A percentile compares a stretch with the other conserved stretches of the same genome.
Evolutionary conservation across 352 stramenopile genomes (phyloP).

Genomic region (Stramenopiles sp.): DNA sequence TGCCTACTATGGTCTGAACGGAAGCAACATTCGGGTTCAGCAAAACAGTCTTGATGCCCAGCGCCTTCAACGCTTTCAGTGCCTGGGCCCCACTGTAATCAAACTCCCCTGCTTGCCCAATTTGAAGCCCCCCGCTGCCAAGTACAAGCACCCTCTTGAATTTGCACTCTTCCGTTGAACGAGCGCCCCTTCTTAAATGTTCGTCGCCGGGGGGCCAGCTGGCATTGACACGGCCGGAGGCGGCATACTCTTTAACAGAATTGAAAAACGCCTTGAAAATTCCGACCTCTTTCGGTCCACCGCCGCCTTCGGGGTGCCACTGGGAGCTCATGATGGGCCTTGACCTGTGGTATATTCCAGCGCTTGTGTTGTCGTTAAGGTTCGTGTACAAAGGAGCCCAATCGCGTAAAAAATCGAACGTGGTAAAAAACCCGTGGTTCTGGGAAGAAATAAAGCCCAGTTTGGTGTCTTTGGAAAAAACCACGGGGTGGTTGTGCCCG

Average conservation of each 20-base stretch:
- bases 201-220: conserved; percentile 13
- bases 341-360: conserved; percentile 53
- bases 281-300: conserved; percentile 79
- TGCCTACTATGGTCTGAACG: conserved; percentile 92
- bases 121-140: conserved; percentile 84
- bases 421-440: conserved; percentile 93
- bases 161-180: too few species aligned
- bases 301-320: conserved; percentile 92
- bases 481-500: conserved; percentile 89
- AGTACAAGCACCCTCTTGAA: conserved; percentile 91
- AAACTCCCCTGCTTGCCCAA: conserved; percentile 95
- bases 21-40: conserved; percentile 99
- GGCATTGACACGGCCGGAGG: conserved; percentile 15
- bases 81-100: conserved; percentile 93
- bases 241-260: conserved; percentile 30
- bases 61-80: conserved; percentile 95
- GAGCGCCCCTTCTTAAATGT: neutral
- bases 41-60: conserved; percentile 87
- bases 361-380: conserved; percentile 93
- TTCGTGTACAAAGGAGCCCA: conserved; percentile 96
- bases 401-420: conserved; percentile 66
- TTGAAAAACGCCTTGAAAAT: conserved; percentile 96
- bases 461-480: conserved; percentile 83
- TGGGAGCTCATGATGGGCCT: conserved; percentile 94
- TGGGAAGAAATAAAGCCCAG: conserved; percentile 95